A percentile compares a stretch with the other conserved stretches of the same genome.
Conservation (phyloP, 2,329 filamentous ascomycete genomes). For the Achaetomium macrosporum region DNA sequence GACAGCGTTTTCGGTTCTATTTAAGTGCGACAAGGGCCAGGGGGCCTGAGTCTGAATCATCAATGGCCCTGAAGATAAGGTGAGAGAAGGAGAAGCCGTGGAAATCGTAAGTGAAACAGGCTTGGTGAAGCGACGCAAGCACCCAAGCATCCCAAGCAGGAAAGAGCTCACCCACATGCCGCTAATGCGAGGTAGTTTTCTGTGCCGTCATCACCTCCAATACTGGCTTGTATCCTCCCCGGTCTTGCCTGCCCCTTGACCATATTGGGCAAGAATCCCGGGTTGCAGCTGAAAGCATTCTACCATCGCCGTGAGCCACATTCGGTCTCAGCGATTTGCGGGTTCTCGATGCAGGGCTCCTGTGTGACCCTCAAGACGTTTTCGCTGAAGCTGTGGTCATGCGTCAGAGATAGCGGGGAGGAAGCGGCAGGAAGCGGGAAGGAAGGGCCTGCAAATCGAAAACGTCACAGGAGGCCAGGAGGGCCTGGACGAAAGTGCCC, state of each 20-base stretch:
- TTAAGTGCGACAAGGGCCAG: too few species aligned
- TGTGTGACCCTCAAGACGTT: not conserved
- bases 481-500: slow-evolving; percentile 2
- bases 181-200: slow-evolving; percentile 11
- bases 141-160: not conserved
- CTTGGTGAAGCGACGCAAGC: not conserved
- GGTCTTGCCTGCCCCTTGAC: not conserved
- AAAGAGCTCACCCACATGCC: not conserved
- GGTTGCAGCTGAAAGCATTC: too few species aligned
- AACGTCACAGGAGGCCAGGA: slow-evolving; percentile 5
- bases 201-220: slow-evolving; percentile 6
- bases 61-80: not conserved
- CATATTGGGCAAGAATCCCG: not conserved
- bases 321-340: not conserved
- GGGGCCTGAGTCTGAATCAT: too few species aligned
- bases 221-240: not conserved
- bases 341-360: not conserved
- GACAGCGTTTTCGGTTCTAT: too few species aligned
- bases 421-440: not conserved
- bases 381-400: not conserved
- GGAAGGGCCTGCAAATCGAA: not conserved
- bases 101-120: slow-evolving; percentile 1
- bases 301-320: not conserved
- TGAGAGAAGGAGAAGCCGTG: not conserved
- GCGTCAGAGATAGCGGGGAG: not conserved